These are phyloP conservation scores for Pythium plurisporium DNA, from an alignment of 352 stramenopile genomes.

Conservation along the genomic window DNA sequence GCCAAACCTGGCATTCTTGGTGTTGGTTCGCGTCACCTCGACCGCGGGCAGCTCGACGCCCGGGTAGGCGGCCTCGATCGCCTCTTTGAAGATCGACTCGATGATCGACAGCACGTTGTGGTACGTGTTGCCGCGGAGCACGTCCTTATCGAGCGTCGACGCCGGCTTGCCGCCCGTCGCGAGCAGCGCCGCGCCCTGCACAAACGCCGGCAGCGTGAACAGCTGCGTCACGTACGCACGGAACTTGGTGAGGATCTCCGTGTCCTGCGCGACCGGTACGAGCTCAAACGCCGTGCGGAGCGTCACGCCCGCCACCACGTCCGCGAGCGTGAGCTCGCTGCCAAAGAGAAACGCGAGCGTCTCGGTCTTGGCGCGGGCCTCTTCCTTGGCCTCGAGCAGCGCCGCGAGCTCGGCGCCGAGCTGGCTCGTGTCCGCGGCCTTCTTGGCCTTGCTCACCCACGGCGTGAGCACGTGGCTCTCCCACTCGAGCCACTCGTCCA, in stretches of 20 bases:
- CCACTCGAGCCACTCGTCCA: constrained; percentile 85
- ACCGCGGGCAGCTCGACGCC: constrained; percentile 47
- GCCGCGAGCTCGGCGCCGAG: constrained; percentile 34
- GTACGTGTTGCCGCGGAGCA: constrained; percentile 56
- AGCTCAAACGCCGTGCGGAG: constrained; percentile 58
- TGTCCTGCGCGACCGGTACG: constrained; percentile 41
- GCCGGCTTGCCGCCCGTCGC: constrained; percentile 39
- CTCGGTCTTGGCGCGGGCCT: constrained; percentile 36
- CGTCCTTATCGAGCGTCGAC: constrained; percentile 46
- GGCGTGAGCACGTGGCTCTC: constrained; percentile 59
- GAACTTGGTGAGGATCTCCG: constrained; percentile 47
- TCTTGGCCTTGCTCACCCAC: constrained; percentile 56
- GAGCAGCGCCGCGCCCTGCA: constrained; percentile 41
- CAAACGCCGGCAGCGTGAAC: constrained; percentile 42
- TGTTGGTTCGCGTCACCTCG: constrained; percentile 66
- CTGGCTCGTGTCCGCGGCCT: constrained; percentile 25
- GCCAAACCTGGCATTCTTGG: constrained; percentile 81
- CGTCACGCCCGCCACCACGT: constrained; percentile 69
- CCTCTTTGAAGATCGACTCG: constrained; percentile 68
- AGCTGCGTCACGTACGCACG: constrained; percentile 66
- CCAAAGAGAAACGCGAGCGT: constrained; percentile 64
- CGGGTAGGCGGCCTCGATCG: constrained; percentile 68
- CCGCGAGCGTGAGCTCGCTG: constrained; percentile 55
- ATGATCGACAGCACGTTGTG: constrained; percentile 76
- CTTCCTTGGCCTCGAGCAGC: constrained; percentile 59